Evolutionary conservation across 192 early-diverging fungal genomes (phyloP), one percentile per base, ranked within the genome.

Genomic region (Coemansia sp.): DNA sequence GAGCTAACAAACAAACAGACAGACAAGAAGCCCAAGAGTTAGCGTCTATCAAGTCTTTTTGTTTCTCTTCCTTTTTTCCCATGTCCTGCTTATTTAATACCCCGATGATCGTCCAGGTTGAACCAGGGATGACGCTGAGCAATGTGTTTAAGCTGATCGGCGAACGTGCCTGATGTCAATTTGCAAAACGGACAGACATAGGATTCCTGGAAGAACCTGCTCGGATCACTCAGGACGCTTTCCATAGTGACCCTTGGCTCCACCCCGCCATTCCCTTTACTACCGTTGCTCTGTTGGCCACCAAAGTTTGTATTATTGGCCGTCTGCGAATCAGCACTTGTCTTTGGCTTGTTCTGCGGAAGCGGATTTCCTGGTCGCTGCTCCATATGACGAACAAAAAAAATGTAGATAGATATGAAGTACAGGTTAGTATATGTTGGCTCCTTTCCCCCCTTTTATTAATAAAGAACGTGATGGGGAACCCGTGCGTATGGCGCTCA

Each of bases 121-220:
- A 70, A 79, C 76, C 76, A 79, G 5, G 76, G 76, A 61, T 79
- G 76, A 10, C 55, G 36, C 3, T 27, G 18, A 25, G 53, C 51
- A 8, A 79, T 48, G 34, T 79, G 76, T 1, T 24, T 39, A 4
- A 79, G 47, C 34, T 73, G 71, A 1, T 57, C 71, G 3, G 29
- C 19, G 29, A 61, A 70, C 23, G 60, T 67, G 46, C 23, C 23
- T 1, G 67, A 63, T 4, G 47, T 46, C 0, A 51, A 52, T 42
- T 60, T 35, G 60, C 76, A 79, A 27, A 79, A 79, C n/a, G 76
- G 76, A 39, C 76, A 79, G 6, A 67, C 60, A 18, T 79, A 79
- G 3, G 61, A 51, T 11, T 73, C 63, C 46, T 70, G 71, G 4
- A 27, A 30, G 34, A 69, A 72, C 20, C 70, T 39, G 0, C 63